phyloP scores from a whole-genome alignment of 2,329 filamentous ascomycete genomes.

The Hypoxylon sp. region DNA sequence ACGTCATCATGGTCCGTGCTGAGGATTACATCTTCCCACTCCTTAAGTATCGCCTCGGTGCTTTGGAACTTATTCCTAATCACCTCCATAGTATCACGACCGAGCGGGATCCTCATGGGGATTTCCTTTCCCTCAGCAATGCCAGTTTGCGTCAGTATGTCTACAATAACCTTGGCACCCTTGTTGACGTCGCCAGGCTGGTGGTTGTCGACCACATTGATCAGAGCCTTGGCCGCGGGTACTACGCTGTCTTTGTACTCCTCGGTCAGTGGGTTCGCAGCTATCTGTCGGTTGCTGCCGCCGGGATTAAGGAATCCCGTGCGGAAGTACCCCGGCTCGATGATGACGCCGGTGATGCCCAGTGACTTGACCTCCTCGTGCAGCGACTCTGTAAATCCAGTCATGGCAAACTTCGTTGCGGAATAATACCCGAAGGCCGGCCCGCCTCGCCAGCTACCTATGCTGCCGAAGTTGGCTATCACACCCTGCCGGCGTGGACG shows the following conservation, averaged over 20 bases:
- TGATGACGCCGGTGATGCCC: slow-evolving; percentile 56
- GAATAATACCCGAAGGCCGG: slow-evolving; percentile 54
- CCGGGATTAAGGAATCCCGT: slow-evolving; percentile 61
- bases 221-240: slow-evolving; percentile 48
- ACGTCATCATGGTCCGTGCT: slow-evolving; percentile 55
- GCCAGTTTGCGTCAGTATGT: slow-evolving; percentile 66
- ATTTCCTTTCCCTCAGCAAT: slow-evolving; percentile 62
- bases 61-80: slow-evolving; percentile 60
- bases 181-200: slow-evolving; percentile 70
- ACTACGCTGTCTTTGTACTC: slow-evolving; percentile 49
- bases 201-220: slow-evolving; percentile 58
- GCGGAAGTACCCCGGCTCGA: slow-evolving; percentile 68
- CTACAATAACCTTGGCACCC: slow-evolving; percentile 65
- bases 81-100: slow-evolving; percentile 61
- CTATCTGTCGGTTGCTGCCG: slow-evolving; percentile 45
- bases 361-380: slow-evolving; percentile 54
- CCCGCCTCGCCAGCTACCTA: slow-evolving; percentile 54
- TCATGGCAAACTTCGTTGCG: slow-evolving; percentile 58
- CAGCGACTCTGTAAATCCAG: slow-evolving; percentile 55
- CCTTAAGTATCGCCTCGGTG: slow-evolving; percentile 60
- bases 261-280: slow-evolving; percentile 51
- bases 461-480: slow-evolving; percentile 59
- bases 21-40: slow-evolving; percentile 62
- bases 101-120: slow-evolving; percentile 67
- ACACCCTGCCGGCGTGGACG: slow-evolving; percentile 51